Percentiles rank a stretch among this genome's conserved stretches.
These are phyloP conservation scores for Phytophthora hybrid DNA, from an alignment of 352 stramenopile genomes.

Conservation along the genomic window DNA sequence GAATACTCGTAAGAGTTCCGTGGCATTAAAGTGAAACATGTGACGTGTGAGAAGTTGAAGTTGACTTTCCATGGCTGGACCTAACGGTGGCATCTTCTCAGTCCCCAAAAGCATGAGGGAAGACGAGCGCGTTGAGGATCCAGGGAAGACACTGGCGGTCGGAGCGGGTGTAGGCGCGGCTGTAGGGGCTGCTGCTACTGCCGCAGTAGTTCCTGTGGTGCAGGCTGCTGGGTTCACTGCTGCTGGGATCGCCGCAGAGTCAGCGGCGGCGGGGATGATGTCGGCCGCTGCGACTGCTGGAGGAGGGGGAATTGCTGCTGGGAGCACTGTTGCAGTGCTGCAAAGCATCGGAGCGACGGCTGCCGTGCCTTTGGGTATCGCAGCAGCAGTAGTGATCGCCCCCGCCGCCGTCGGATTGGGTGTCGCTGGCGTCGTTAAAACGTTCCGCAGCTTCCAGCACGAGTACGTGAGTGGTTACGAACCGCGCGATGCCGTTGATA, in stretches of 20 bases:
- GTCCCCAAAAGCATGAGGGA: too few species aligned
- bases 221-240: constrained; percentile 44
- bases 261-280: constrained; percentile 55
- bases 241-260: constrained; percentile 44
- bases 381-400: neutral
- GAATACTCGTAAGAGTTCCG: neutral
- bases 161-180: constrained; percentile 9
- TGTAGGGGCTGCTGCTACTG: constrained; percentile 12
- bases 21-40: neutral
- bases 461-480: constrained; percentile 34
- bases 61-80: too few species aligned
- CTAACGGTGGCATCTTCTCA: too few species aligned
- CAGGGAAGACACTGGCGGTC: neutral
- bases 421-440: constrained; percentile 21
- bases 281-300: constrained; percentile 44
- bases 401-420: neutral
- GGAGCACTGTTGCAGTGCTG: constrained; percentile 50
- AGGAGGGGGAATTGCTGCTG: constrained; percentile 42
- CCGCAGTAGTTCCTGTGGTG: constrained; percentile 12
- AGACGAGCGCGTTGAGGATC: too few species aligned
- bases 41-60: constrained; percentile 1
- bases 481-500: neutral
- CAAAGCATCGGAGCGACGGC: constrained; percentile 52
- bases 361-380: constrained; percentile 9
- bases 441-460: constrained; percentile 28